Evolutionary conservation across 1,139 yeast species (phyloP).

Genomic region (Candida freyschussii): DNA sequence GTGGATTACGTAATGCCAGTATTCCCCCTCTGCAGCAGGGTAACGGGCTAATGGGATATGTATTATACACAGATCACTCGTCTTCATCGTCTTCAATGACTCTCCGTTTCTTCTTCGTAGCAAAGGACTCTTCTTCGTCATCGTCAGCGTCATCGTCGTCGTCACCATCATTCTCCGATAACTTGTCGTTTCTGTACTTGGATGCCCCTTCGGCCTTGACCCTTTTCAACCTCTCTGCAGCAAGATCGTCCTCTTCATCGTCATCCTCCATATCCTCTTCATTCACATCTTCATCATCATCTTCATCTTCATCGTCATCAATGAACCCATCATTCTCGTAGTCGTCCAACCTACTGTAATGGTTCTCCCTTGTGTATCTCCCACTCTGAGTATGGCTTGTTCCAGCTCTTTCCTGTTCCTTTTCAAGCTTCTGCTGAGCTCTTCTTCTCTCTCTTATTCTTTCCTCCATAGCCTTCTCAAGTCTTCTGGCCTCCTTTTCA

Average conservation of each 20-base stretch:
- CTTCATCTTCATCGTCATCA: conserved; percentile 33
- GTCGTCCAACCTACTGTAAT: conserved; percentile 30
- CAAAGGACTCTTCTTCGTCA: too few species aligned
- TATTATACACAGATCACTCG: too few species aligned
- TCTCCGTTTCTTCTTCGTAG: conserved; percentile 41
- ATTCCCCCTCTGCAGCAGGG: too few species aligned
- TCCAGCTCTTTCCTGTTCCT: conserved; percentile 45
- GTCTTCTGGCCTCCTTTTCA: conserved; percentile 70
- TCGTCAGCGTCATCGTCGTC: conserved; percentile 35
- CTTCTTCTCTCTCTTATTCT: conserved; percentile 66
- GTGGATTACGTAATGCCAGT: too few species aligned
- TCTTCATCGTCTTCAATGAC: conserved; percentile 62
- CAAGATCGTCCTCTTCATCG: conserved; percentile 52
- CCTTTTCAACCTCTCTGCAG: conserved; percentile 59
- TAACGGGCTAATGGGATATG: too few species aligned
- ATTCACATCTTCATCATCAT: conserved; percentile 29
- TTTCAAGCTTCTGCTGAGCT: conserved; percentile 49
- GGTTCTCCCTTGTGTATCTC: conserved; percentile 23
- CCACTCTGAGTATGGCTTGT: conserved; percentile 18
- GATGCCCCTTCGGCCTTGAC: conserved; percentile 56
- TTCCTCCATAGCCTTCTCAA: conserved; percentile 76
- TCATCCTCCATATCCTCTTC: conserved; percentile 36
- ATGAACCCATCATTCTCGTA: conserved; percentile 41
- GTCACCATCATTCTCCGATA: too few species aligned
- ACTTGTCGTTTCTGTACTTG: conserved; percentile 35